Base-by-base conservation (phyloP, 495 filamentous ascomycete genomes). In the Penicillium paxilli region DNA sequence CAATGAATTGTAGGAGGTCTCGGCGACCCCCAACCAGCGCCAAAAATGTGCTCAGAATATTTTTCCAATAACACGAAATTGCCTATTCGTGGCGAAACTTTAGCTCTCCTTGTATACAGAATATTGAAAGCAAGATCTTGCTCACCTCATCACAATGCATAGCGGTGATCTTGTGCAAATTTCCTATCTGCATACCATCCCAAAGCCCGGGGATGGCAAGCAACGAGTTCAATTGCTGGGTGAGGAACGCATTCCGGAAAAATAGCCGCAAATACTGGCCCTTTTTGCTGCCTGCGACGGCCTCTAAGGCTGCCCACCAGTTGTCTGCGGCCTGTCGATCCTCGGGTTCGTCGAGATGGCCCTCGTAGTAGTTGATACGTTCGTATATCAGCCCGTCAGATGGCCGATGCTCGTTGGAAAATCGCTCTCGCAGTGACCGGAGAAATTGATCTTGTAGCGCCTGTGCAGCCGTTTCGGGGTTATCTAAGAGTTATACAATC, bases 91-190 rank as follows among this genome's bases (percentile, higher is more conserved):
- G n/a, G n/a, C n/a, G n/a, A n/a, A n/a, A n/a, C n/a, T n/a, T n/a
- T n/a, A n/a, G n/a, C n/a, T n/a, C n/a, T n/a, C n/a, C n/a, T n/a
- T n/a, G n/a, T n/a, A n/a, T n/a, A n/a, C n/a, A 20, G 19, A 23
- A 44, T 20, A 7, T 20, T 4, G 41, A 4, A 14, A 17, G 6
- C 19, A 14, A 23, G 4, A 17, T 52, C 28, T 16, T 12, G 44
- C 52, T 19, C 20, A 60, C 57, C 53, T 60, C 45, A 44, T 56
- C 49, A 37, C 49, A 60, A 5, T 46, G 17, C 40, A 61, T 60
- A 1, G 57, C 52, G 12, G 12, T 41, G 20, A 60, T 5, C 30
- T 60, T 60, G 37, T 60, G 38, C 14, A 60, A 21, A 2, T 55
- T 10, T n/a, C 57, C 37, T 35, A 60, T 60, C 14, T 38, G 40